These are phyloP conservation scores for Ustilago nuda DNA, from an alignment of 1,284 basidiomycete genomes.

Conservation along the genomic window DNA sequence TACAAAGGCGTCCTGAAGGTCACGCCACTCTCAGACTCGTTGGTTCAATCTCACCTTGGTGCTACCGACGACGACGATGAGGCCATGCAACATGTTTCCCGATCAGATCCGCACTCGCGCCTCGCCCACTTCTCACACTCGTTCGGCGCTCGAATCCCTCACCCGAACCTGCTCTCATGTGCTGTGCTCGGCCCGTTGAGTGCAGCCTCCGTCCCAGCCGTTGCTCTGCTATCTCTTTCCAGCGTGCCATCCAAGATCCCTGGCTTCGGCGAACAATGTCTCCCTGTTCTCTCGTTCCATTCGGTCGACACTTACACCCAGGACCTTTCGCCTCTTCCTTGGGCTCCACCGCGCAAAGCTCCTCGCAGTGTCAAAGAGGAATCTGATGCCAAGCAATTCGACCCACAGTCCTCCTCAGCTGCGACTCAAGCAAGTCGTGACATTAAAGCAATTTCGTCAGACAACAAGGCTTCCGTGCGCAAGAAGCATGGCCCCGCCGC, in stretches of 20 bases:
- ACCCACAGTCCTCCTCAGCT: slow-evolving; percentile 26
- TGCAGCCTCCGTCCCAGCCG: slow-evolving; percentile 11
- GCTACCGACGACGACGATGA: slow-evolving; percentile 20
- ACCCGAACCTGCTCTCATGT: slow-evolving; percentile 55
- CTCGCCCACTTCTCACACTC: slow-evolving; percentile 25
- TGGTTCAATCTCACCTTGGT: background rate
- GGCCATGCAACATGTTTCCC: slow-evolving; percentile 25
- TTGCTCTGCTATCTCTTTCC: slow-evolving; percentile 63
- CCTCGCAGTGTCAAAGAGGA: slow-evolving; percentile 26
- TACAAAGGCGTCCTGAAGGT: slow-evolving; percentile 56
- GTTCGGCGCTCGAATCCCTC: slow-evolving; percentile 53
- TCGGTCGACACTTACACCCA: slow-evolving; percentile 41
- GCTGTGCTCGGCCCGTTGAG: slow-evolving; percentile 42
- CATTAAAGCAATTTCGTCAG: slow-evolving; percentile 15
- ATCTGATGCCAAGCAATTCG: slow-evolving; percentile 17
- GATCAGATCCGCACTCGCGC: background rate
- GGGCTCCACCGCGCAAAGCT: slow-evolving; percentile 53
- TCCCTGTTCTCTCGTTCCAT: slow-evolving; percentile 67
- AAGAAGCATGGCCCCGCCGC: slow-evolving; percentile 58
- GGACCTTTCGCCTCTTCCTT: slow-evolving; percentile 55
- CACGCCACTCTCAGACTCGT: slow-evolving; percentile 26
- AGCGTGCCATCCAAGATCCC: slow-evolving; percentile 52
- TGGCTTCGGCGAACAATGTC: slow-evolving; percentile 59
- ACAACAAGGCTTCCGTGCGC: slow-evolving; percentile 27
- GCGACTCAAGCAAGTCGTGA: slow-evolving; percentile 29